Conservation (phyloP, 352 stramenopile genomes). For the Pythium brachiatum region DNA sequence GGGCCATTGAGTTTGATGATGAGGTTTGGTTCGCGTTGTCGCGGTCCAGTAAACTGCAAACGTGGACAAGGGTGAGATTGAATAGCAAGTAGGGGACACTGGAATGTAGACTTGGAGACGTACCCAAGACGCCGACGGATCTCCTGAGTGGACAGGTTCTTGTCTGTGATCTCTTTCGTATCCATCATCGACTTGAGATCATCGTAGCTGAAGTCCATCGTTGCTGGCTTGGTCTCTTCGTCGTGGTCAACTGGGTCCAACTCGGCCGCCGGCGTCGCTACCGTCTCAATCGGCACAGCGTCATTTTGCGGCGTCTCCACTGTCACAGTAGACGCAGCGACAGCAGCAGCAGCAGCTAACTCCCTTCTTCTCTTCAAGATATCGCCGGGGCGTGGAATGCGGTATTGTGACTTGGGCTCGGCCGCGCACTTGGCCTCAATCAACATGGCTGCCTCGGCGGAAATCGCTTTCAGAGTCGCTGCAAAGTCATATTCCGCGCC, state of each 20-base stretch:
- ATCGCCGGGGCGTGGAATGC: constrained; percentile 10
- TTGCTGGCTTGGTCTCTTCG: neutral
- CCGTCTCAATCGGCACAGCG: neutral
- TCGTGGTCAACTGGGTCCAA: neutral
- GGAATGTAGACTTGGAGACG: neutral
- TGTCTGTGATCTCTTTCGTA: constrained; percentile 23
- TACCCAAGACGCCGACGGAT: constrained; percentile 62
- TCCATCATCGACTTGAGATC: constrained; percentile 71
- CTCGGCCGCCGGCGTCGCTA: neutral
- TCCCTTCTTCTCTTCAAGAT: constrained; percentile 7
- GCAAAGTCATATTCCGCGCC: neutral
- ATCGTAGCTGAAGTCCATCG: constrained; percentile 35
- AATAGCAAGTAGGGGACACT: neutral
- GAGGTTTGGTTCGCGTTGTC: constrained; percentile 23
- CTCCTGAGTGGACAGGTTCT: constrained; percentile 54
- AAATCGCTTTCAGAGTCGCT: constrained; percentile 2
- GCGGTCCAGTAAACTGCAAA: constrained; percentile 39
- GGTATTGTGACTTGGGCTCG: neutral
- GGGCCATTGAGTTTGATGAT: constrained; percentile 42
- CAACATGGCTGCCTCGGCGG: neutral
- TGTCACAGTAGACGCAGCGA: neutral
- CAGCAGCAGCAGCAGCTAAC: neutral
- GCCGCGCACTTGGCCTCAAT: neutral
- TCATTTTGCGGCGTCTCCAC: neutral
- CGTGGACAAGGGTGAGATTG: too few species aligned